Evolutionary conservation across 345 rosid species (phyloP).

Genomic region (Lepidium sativum): DNA sequence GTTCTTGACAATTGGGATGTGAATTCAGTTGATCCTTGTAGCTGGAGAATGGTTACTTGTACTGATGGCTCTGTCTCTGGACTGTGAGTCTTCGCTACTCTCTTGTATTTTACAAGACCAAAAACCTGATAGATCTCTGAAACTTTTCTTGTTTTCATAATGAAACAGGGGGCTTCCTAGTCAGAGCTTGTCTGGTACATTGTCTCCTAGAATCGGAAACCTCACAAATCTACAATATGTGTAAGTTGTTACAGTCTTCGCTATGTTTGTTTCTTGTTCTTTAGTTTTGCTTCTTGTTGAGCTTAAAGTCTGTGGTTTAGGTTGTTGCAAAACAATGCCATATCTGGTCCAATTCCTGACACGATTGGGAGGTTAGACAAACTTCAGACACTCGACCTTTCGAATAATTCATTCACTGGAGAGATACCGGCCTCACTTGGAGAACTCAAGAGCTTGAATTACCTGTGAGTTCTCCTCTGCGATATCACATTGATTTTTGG

Average conservation of each 20-base stretch:
- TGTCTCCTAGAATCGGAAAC: constrained; percentile 81
- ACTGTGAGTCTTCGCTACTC: constrained; percentile 50
- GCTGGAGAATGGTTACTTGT: constrained; percentile 99
- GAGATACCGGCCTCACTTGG: constrained; percentile 74
- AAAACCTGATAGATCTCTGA: neutral
- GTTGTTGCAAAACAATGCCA: constrained; percentile 91
- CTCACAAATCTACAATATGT: constrained; percentile 77
- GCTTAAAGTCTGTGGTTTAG: constrained; percentile 32
- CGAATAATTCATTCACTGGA: constrained; percentile 72
- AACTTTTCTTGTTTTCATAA: neutral
- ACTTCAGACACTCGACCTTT: constrained; percentile 90
- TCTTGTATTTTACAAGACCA: neutral
- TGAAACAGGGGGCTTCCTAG: constrained; percentile 84
- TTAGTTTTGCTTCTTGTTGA: constrained; percentile 3
- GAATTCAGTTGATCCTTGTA: constrained; percentile 98
- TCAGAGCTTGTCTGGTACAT: constrained; percentile 87
- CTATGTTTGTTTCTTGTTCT: neutral
- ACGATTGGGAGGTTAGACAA: constrained; percentile 78
- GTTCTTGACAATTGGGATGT: constrained; percentile 95
- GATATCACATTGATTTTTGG: neutral
- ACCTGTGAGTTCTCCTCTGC: constrained; percentile 47
- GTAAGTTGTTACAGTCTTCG: constrained; percentile 38
- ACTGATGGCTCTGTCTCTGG: constrained; percentile 82
- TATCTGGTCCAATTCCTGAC: constrained; percentile 72
- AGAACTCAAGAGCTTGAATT: constrained; percentile 67